phyloP scores from a whole-genome alignment of 495 filamentous ascomycete genomes.

The Tuber microsphaerosporum region DNA sequence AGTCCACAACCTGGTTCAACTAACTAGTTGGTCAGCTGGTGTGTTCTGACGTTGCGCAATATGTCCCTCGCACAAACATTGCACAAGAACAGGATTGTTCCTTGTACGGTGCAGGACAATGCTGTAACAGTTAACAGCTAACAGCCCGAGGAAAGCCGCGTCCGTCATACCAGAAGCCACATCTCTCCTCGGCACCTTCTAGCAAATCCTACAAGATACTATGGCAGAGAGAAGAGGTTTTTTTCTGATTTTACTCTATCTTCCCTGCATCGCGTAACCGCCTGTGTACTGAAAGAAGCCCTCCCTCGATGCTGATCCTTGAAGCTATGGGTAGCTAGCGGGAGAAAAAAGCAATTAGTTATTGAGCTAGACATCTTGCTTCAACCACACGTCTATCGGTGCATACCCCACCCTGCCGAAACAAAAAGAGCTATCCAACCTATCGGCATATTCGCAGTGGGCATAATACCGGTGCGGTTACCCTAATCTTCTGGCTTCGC shows the following conservation, averaged over 20 bases:
- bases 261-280: constrained; percentile 25
- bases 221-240: background rate
- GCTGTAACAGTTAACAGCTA: constrained; percentile 18
- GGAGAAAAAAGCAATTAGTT: constrained; percentile 26
- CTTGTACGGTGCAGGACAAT: constrained; percentile 22
- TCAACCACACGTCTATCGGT: constrained; percentile 34
- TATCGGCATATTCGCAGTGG: constrained; percentile 1
- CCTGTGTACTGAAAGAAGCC: constrained; percentile 15
- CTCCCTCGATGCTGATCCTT: constrained; percentile 11
- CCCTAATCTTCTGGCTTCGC: constrained; percentile 4
- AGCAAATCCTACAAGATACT: background rate
- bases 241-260: constrained; percentile 11
- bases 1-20: constrained; percentile 3
- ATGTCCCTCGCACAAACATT: constrained; percentile 20
- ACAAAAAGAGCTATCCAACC: constrained; percentile 21
- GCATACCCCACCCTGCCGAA: constrained; percentile 29
- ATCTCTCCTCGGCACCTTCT: constrained; percentile 7
- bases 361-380: constrained; percentile 20
- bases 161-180: constrained; percentile 13
- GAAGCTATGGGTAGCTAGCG: constrained; percentile 21
- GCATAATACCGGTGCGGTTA: background rate
- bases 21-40: constrained; percentile 18
- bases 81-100: constrained; percentile 26
- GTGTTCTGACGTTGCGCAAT: constrained; percentile 22
- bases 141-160: constrained; percentile 17